Evolutionary conservation across 2,329 filamentous ascomycete genomes (phyloP).

Genomic region (Pyricularia grisea): DNA sequence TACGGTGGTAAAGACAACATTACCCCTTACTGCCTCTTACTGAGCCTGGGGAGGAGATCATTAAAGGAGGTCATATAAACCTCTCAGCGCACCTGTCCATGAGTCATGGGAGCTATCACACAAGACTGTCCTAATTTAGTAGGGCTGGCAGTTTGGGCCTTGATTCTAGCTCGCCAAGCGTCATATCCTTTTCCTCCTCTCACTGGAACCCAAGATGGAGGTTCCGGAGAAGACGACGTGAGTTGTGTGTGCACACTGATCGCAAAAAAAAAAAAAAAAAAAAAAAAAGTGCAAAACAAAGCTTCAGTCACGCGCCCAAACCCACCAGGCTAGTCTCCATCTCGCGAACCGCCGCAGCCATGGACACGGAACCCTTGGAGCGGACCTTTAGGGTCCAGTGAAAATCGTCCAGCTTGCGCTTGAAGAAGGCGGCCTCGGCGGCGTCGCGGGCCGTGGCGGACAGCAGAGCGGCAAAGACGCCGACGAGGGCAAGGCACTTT

Average conservation of each 20-base stretch:
- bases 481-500: conserved; percentile 31
- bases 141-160: no score
- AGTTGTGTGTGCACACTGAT: no score
- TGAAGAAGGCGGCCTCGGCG: conserved; percentile 28
- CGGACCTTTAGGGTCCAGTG: conserved; percentile 31
- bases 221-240: no score
- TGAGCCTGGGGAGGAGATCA: no score
- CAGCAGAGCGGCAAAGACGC: conserved; percentile 29
- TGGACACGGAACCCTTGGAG: conserved; percentile 26
- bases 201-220: no score
- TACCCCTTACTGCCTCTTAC: no score
- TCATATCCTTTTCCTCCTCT: no score
- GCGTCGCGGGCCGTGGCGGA: conserved; percentile 27
- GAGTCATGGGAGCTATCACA: not conserved
- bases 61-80: no score
- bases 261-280: no score
- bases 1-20: no score
- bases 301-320: conserved; percentile 7
- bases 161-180: no score
- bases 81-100: not conserved
- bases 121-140: not conserved
- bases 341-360: conserved; percentile 27
- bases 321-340: conserved; percentile 19
- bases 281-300: no score
- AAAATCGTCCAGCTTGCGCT: conserved; percentile 27